These are phyloP conservation scores for Talaromyces sp. DNA, from an alignment of 2,329 filamentous ascomycete species.

Conservation along the genomic window DNA sequence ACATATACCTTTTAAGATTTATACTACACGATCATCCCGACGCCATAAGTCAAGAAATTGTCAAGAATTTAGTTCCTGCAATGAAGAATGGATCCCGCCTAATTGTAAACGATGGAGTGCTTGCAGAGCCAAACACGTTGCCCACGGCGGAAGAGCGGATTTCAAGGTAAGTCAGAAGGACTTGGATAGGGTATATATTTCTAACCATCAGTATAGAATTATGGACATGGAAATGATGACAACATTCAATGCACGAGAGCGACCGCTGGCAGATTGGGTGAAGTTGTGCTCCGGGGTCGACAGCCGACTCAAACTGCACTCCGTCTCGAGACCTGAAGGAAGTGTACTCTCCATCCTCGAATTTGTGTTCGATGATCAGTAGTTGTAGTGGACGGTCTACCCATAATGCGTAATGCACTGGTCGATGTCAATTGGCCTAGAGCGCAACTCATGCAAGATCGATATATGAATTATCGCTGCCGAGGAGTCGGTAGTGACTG, in stretches of 20 bases:
- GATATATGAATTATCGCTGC: too few species aligned
- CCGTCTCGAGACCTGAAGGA: conserved; percentile 10
- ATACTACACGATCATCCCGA: conserved; percentile 17
- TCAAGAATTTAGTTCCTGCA: conserved; percentile 5
- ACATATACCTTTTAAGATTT: conserved; percentile 14
- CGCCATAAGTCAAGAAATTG: conserved; percentile 9
- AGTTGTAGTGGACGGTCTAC: neutral
- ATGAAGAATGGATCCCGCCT: conserved; percentile 9
- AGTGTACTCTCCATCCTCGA: conserved; percentile 14
- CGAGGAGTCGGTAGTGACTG: too few species aligned
- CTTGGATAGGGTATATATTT: neutral
- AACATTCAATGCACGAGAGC: conserved; percentile 15
- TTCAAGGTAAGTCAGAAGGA: neutral
- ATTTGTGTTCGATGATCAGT: conserved; percentile 7
- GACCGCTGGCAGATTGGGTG: conserved; percentile 16
- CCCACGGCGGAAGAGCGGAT: conserved; percentile 8
- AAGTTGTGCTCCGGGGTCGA: conserved; percentile 13
- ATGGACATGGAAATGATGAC: conserved; percentile 19
- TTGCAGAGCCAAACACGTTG: conserved; percentile 7
- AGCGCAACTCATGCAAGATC: too few species aligned
- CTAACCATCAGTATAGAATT: neutral
- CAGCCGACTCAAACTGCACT: conserved; percentile 13
- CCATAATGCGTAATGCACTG: neutral
- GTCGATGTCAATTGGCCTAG: too few species aligned
- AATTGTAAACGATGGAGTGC: conserved; percentile 6